phyloP scores from a whole-genome alignment of 331 rosid species.

The Stylosanthes scabra region DNA sequence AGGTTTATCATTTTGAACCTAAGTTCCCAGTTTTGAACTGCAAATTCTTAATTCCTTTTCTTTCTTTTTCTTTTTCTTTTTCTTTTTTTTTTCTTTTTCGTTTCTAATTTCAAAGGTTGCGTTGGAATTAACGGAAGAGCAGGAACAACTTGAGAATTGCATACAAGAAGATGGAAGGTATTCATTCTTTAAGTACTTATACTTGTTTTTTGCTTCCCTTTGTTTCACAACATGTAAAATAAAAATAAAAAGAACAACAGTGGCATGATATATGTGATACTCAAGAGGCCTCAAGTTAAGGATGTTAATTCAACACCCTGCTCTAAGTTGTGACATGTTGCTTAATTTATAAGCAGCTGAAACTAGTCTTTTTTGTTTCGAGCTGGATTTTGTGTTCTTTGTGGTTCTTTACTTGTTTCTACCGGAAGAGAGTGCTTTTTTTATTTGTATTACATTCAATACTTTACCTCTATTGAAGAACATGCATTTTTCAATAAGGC shows the following conservation, averaged over 20 bases:
- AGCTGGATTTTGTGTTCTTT: constrained; percentile 15
- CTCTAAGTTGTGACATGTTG: constrained; percentile 2
- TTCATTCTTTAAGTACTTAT: constrained; percentile 13
- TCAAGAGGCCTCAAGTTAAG: background rate
- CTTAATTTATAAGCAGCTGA: constrained; percentile 3
- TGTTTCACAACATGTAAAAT: background rate
- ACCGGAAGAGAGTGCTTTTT: background rate
- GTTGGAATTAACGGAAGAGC: constrained; percentile 81
- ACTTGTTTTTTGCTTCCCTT: background rate
- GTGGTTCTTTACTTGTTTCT: constrained; percentile 17
- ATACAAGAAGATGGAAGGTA: constrained; percentile 71
- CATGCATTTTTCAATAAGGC: background rate
- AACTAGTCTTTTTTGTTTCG: constrained; percentile 13
- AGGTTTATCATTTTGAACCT: background rate
- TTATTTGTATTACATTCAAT: constrained; percentile 9
- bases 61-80: no score
- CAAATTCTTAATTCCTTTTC: background rate
- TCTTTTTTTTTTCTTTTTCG: background rate
- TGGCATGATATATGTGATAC: background rate
- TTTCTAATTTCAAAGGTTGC: constrained; percentile 64
- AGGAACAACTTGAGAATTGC: constrained; percentile 57
- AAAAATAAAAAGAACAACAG: background rate
- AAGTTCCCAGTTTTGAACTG: constrained; percentile 3
- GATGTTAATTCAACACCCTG: constrained; percentile 2
- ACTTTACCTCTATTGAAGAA: constrained; percentile 10